Conservation (phyloP, 2,329 filamentous ascomycete genomes). For the Xylariaceae sp. region DNA sequence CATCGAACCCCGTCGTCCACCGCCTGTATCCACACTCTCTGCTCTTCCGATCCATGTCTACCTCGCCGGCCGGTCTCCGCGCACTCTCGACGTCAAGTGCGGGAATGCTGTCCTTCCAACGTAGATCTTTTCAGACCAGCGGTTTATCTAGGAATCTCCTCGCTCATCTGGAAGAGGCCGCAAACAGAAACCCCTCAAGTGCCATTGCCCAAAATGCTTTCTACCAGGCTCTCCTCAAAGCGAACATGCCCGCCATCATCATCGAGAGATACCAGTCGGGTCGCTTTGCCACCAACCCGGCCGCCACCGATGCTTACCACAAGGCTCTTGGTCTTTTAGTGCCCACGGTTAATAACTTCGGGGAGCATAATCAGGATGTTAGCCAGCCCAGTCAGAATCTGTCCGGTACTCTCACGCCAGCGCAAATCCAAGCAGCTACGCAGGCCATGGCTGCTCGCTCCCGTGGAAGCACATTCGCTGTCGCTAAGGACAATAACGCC, state of each 20-base stretch:
- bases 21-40: conserved; percentile 24
- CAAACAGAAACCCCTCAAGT: conserved; percentile 87
- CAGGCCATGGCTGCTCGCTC: conserved; percentile 74
- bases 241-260: conserved; percentile 90
- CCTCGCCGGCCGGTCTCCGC: conserved; percentile 22
- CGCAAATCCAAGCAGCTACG: conserved; percentile 72
- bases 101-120: conserved; percentile 24
- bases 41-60: conserved; percentile 28
- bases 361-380: conserved; percentile 26
- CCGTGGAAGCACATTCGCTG: conserved; percentile 62
- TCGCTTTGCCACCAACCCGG: conserved; percentile 74
- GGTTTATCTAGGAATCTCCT: conserved; percentile 62
- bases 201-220: conserved; percentile 88
- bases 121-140: conserved; percentile 42
- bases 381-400: conserved; percentile 32
- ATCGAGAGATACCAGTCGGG: conserved; percentile 85
- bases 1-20: conserved; percentile 30
- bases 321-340: conserved; percentile 58
- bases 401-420: conserved; percentile 46
- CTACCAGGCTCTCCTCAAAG: conserved; percentile 83
- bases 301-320: conserved; percentile 73
- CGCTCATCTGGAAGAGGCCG: conserved; percentile 81
- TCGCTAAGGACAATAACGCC: conserved; percentile 41
- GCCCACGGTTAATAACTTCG: conserved; percentile 32
- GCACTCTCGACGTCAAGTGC: conserved; percentile 18